A percentile compares a stretch with the other conserved stretches of the same genome.
These are phyloP conservation scores for Protomyces gravidus DNA, from an alignment of 1,139 yeast genomes.

Conservation along the genomic window DNA sequence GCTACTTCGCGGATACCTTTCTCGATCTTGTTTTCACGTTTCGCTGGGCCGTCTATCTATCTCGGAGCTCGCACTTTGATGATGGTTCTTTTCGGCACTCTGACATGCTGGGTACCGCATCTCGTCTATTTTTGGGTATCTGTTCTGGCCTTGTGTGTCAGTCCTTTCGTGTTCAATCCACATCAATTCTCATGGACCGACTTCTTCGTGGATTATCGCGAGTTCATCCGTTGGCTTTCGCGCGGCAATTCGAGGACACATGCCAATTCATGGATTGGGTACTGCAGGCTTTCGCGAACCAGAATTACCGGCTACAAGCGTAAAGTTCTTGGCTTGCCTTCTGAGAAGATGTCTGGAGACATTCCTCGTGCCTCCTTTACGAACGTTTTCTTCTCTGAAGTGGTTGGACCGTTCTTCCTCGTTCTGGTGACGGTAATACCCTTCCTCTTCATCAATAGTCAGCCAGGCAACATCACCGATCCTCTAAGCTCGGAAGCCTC, in stretches of 20 bases:
- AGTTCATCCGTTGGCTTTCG: constrained; percentile 95
- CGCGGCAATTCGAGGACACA: constrained; percentile 99
- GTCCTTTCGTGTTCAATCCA: constrained; percentile 96
- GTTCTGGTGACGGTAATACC: constrained; percentile 91
- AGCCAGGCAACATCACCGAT: constrained; percentile 58
- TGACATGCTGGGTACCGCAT: constrained; percentile 96
- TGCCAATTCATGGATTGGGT: constrained; percentile 99
- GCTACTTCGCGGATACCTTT: constrained; percentile 98
- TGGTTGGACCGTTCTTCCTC: constrained; percentile 74
- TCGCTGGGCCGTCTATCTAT: constrained; percentile 94
- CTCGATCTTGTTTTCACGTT: constrained; percentile 89
- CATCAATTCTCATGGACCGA: constrained; percentile 99
- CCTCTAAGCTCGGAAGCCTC: constrained; percentile 45
- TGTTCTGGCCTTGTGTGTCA: constrained; percentile 77
- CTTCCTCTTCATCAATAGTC: constrained; percentile 89
- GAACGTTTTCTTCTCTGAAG: constrained; percentile 79
- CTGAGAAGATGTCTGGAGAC: constrained; percentile 90
- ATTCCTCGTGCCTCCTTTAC: constrained; percentile 89
- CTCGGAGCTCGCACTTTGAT: constrained; percentile 90
- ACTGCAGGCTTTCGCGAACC: constrained; percentile 89
- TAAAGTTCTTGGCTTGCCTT: constrained; percentile 51
- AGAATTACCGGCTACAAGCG: constrained; percentile 98
- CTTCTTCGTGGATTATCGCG: constrained; percentile 97
- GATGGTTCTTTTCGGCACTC: constrained; percentile 85
- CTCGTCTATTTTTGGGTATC: constrained; percentile 99